Conservation (phyloP, 768 basidiomycete genomes). For the Megacollybia marginata region DNA sequence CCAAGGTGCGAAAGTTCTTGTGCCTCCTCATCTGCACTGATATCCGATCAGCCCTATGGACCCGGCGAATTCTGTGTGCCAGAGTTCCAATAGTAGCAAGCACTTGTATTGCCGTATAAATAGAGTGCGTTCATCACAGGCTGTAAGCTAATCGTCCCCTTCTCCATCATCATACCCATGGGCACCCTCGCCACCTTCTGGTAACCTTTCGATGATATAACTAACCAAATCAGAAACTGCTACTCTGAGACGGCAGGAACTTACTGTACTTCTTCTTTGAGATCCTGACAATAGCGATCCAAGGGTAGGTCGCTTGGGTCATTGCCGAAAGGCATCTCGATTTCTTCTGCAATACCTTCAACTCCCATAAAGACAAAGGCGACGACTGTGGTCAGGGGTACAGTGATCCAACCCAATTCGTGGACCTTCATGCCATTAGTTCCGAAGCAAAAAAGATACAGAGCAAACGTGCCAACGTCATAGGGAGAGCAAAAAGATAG, state of each 20-base stretch:
- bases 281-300: constrained; percentile 79
- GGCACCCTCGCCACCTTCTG: constrained; percentile 68
- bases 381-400: constrained; percentile 81
- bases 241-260: constrained; percentile 18
- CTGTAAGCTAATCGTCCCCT: constrained; percentile 57
- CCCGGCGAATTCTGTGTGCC: constrained; percentile 85
- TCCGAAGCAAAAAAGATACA: no score
- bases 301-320: constrained; percentile 70
- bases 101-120: background rate
- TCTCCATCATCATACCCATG: constrained; percentile 75
- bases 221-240: constrained; percentile 24
- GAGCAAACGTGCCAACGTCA: constrained; percentile 42
- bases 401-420: constrained; percentile 75
- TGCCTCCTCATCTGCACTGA: constrained; percentile 6
- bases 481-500: constrained; percentile 86
- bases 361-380: constrained; percentile 93
- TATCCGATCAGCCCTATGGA: constrained; percentile 68
- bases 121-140: background rate
- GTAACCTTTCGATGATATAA: constrained; percentile 61
- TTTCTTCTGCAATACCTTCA: constrained; percentile 92
- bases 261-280: constrained; percentile 80
- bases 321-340: constrained; percentile 87
- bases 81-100: constrained; percentile 64
- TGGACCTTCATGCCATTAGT: constrained; percentile 30
- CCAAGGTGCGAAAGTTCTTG: constrained; percentile 45